A percentile compares a stretch with the other conserved stretches of the same genome.
phyloP scores from a whole-genome alignment of 352 stramenopile genomes.

The Elongisporangium prolatum region DNA sequence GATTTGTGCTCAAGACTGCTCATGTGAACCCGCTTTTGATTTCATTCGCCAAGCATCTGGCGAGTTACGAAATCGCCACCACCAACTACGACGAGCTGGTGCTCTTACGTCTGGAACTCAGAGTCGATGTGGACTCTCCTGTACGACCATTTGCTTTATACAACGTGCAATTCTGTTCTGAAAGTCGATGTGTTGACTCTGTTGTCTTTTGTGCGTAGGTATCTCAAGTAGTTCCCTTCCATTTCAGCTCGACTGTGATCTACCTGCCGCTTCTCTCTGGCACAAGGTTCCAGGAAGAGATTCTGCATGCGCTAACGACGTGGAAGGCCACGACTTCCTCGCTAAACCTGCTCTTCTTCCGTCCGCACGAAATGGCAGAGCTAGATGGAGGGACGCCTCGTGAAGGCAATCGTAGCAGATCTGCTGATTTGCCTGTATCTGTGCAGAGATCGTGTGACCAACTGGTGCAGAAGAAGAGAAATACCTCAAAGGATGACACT shows the following conservation, averaged over 20 bases:
- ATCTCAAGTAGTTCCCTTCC: constrained; percentile 34
- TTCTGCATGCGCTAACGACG: constrained; percentile 39
- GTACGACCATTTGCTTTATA: too few relatives aligned
- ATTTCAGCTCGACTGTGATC: constrained; percentile 16
- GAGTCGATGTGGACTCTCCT: constrained; percentile 14
- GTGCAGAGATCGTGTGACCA: constrained; percentile 20
- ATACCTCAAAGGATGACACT: constrained; percentile 12
- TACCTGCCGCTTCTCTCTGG: constrained; percentile 55
- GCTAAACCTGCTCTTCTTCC: constrained; percentile 50
- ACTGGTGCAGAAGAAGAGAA: constrained; percentile 15
- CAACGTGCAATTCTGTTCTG: too few relatives aligned
- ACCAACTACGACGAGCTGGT: constrained; percentile 64
- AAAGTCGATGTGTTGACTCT: neutral
- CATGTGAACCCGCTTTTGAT: constrained; percentile 59
- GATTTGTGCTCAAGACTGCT: constrained; percentile 54
- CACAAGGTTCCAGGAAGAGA: constrained; percentile 60
- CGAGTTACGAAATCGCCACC: constrained; percentile 38
- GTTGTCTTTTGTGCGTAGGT: constrained; percentile 16
- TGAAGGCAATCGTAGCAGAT: constrained; percentile 11
- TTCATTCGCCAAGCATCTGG: constrained; percentile 54
- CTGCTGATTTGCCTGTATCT: constrained; percentile 10
- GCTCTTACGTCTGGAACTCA: constrained; percentile 51
- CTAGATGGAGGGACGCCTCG: constrained; percentile 39
- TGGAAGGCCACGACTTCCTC: constrained; percentile 51
- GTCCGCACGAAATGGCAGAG: constrained; percentile 33